A percentile compares a stretch with the other conserved stretches of the same genome.
Evolutionary conservation across 768 basidiomycete genomes (phyloP).

Genomic region (Kwoniella europaea): DNA sequence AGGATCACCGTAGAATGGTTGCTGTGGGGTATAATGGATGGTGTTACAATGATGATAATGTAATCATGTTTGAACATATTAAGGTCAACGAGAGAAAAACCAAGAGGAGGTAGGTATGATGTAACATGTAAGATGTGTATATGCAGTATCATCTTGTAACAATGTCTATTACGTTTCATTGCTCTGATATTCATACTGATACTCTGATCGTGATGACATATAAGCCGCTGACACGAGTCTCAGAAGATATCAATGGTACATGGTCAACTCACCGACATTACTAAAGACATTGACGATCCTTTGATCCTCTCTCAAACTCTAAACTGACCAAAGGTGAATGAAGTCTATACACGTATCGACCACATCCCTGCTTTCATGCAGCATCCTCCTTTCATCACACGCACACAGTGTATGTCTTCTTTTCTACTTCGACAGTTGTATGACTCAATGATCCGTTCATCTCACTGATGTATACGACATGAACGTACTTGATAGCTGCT

Average conservation of each 20-base stretch:
- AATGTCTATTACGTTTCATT: too few relatives aligned
- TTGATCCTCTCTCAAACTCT: background rate
- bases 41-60: background rate
- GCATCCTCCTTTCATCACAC: background rate
- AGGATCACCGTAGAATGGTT: constrained; percentile 4
- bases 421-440: background rate
- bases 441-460: background rate
- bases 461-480: background rate
- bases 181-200: too few relatives aligned
- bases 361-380: background rate
- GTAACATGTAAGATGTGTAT: too few relatives aligned
- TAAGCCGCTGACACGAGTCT: too few relatives aligned
- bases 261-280: too few relatives aligned
- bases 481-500: too few relatives aligned
- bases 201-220: too few relatives aligned
- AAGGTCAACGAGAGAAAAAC: too few relatives aligned
- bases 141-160: too few relatives aligned
- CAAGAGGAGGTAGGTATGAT: too few relatives aligned
- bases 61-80: too few relatives aligned
- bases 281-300: background rate
- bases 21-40: constrained; percentile 4
- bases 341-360: background rate
- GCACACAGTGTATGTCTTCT: background rate
- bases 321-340: background rate
- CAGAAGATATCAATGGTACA: too few relatives aligned